phyloP scores from a whole-genome alignment of 306 rosid species.

The Spatholobus suberectus region DNA sequence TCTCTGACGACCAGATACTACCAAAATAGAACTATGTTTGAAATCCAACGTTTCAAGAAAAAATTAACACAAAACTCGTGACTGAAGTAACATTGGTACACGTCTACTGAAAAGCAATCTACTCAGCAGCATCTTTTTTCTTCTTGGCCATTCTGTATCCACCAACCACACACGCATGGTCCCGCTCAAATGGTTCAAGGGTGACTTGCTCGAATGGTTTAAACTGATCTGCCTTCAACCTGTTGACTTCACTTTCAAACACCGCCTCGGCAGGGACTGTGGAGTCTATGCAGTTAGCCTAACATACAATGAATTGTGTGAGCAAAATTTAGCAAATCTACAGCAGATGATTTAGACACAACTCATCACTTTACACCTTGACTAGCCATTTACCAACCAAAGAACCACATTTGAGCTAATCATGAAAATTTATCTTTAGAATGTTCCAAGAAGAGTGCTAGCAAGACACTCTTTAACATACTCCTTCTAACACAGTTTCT shows the following conservation, averaged over 20 bases:
- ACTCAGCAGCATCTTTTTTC: constrained; percentile 48
- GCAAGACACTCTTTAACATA: no score
- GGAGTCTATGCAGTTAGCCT: constrained; percentile 96
- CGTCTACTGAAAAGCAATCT: background rate
- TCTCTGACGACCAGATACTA: background rate
- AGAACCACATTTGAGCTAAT: background rate
- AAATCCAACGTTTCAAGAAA: background rate
- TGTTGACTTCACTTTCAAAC: constrained; percentile 78
- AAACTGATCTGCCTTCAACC: constrained; percentile 84
- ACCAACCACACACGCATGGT: constrained; percentile 96
- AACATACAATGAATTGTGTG: background rate
- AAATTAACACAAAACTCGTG: background rate
- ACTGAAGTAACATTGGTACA: background rate
- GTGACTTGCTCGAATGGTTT: constrained; percentile 82
- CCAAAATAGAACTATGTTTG: background rate
- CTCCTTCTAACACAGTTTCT: no score
- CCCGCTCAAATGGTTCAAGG: constrained; percentile 89
- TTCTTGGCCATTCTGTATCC: constrained; percentile 76
- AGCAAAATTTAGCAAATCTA: background rate
- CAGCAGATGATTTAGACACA: background rate
- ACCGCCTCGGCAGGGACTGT: constrained; percentile 83
- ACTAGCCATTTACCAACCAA: background rate
- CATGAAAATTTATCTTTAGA: background rate
- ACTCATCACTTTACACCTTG: background rate
- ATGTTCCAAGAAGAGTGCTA: no score